Evolutionary conservation across 306 rosid species (phyloP), one percentile per base, ranked within the genome.

Genomic region (Cucumis cinereus): DNA sequence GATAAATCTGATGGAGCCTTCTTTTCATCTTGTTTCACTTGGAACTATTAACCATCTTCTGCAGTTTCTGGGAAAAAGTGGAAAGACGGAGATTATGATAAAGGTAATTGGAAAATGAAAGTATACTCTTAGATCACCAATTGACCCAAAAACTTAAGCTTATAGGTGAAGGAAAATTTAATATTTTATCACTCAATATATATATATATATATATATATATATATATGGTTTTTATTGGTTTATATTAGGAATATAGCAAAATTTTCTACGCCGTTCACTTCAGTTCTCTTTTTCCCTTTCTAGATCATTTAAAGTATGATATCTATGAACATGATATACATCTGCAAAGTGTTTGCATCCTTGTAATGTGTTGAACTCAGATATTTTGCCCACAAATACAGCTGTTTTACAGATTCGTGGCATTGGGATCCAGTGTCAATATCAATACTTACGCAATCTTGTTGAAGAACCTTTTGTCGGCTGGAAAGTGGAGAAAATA

Each of bases 401-500:
- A 93, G 98, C 83, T 93, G 79, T 91, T 93, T 87, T 93, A 81
- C 86, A 91, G 92, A 84, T 80, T 90, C 78, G 81, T 90, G 75
- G 90, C 91, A 38, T 82, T 89, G 3, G 92, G 92, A 54, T 88
- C 90, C 79, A 87, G 85, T 62, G 67, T 91, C 78, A 86, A 85
- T 84, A 77, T 84, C 53, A 86, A 58, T 72, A 93, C 97, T 77
- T 93, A 90, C 70, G 88, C 97, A 82, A 82, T 91, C 77, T 79
- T 93, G 83, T 82, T 93, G 88, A 90, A 93, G 86, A 93, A 87
- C 83, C 97, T 93, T 63, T 79, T 93, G 84, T 85, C 85, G 24
- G 79, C 90, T 20, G 94, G 98, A 76, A 91, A 89, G 76, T 93
- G 98, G 98, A 93, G 98, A 80, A 93, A 93, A 79, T 91, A 92